Evolutionary conservation across 2,329 filamentous ascomycete species (phyloP), one percentile per base, ranked within the genome.

Genomic region (Aspergillus sp.): DNA sequence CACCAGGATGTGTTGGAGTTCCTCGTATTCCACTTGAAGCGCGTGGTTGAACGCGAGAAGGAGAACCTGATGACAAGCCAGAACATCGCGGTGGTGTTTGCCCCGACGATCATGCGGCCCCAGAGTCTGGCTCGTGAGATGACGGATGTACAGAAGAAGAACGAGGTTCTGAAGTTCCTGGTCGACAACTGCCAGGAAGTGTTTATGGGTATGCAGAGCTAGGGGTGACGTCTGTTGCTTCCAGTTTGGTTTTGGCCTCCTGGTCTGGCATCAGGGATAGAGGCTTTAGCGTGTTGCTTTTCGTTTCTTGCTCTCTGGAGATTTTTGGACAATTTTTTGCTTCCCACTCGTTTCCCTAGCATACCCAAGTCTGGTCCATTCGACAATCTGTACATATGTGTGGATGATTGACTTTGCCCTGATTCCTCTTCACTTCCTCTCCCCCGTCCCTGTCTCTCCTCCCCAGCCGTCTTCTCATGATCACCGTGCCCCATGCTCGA

Each of bases 31-130:
- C 94, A 99, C 77, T 81, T 99, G 62, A 88, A 87, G 61, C 85
- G 91, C 55, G 93, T 99, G 36, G 89, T 95, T 53, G 81, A 86
- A 62, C 85, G 89, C 58, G 88, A 96, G 68, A 82, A 82, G 36
- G 88, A 95, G 69, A 97, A 97, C 67, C 73, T 97, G 71, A 99
- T 99, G 94, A 96, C 91, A 20, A 89, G 93, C 52, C 89, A 95
- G 74, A 99, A 99, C 68, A 77, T 97, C 56, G 91, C 94, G 3
- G 94, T 99, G 40, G 94, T 99, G 34, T 99, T 99, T 69, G 94
- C 94, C 7, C 94, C 94, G 6, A 99, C 94, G 1, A 95, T 99
- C 63, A 96, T 99, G 90, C 85, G 93, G 62, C 91, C 95, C 52
- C 81, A 86, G 67, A 93, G 88, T 65, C 83, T 97, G 56, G 91